Percentiles rank a stretch among this genome's conserved stretches.
phyloP scores from a whole-genome alignment of 192 early-diverging fungal genomes.

The Lobosporangium transversale region DNA sequence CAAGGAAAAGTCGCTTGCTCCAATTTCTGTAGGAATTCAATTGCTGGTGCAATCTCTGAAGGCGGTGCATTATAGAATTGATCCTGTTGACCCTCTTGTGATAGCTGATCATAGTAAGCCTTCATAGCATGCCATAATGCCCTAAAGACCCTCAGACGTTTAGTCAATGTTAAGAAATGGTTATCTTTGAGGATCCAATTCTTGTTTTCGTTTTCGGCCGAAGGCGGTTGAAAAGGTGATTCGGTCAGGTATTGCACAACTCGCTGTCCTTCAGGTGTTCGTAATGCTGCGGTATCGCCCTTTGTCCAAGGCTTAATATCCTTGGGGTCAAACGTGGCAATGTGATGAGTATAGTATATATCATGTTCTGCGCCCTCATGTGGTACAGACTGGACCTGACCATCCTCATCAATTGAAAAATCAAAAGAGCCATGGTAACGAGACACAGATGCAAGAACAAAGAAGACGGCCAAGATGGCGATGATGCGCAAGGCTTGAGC shows the following conservation, averaged over 20 bases:
- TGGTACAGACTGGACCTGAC: constrained; percentile 37
- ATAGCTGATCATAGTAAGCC: constrained; percentile 19
- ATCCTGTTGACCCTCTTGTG: not conserved
- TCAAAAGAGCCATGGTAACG: constrained; percentile 47
- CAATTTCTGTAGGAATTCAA: constrained; percentile 28
- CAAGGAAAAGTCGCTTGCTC: constrained; percentile 47
- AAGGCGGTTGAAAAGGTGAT: constrained; percentile 3
- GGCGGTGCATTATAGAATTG: constrained; percentile 34
- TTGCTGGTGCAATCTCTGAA: constrained; percentile 28
- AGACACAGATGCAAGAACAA: constrained; percentile 32
- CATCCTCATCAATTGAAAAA: constrained; percentile 46
- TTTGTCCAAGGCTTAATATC: constrained; percentile 39
- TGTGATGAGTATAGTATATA: constrained; percentile 41
- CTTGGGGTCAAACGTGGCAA: constrained; percentile 29
- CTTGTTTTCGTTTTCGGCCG: not conserved
- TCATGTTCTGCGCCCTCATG: constrained; percentile 5
- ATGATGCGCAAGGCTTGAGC: constrained; percentile 29
- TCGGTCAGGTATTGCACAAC: constrained; percentile 27
- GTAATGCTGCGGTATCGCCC: constrained; percentile 31
- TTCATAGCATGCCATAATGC: constrained; percentile 31
- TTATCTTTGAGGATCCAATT: constrained; percentile 9
- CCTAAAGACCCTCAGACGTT: constrained; percentile 35
- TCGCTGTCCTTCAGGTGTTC: constrained; percentile 21
- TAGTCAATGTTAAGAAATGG: constrained; percentile 29
- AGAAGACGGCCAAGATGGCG: constrained; percentile 23